phyloP scores from a whole-genome alignment of 345 rosid species.

The Hibiscus mutabilis region DNA sequence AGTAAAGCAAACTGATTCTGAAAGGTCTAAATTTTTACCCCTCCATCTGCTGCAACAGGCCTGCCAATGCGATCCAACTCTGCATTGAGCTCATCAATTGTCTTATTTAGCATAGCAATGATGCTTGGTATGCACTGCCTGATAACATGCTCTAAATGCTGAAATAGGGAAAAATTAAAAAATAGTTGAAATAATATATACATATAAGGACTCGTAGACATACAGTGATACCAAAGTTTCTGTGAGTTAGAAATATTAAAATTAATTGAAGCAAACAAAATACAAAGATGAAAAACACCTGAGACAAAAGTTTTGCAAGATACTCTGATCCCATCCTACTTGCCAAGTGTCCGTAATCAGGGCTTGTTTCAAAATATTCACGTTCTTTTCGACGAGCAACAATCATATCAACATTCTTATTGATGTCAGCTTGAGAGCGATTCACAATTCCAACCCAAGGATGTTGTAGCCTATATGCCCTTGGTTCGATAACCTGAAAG shows the following conservation, averaged over 20 bases:
- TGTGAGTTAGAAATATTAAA: background rate
- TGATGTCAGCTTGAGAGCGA: conserved; percentile 99
- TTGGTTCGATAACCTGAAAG: conserved; percentile 86
- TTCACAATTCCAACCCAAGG: conserved; percentile 99
- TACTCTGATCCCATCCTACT: conserved; percentile 96
- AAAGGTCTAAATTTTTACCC: conserved; percentile 49
- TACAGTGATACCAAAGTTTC: background rate
- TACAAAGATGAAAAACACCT: conserved; percentile 38
- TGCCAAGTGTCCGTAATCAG: conserved; percentile 95
- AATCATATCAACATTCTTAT: conserved; percentile 91
- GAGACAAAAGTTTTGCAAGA: conserved; percentile 86
- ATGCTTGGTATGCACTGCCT: conserved; percentile 97
- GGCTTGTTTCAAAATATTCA: conserved; percentile 96
- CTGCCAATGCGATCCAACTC: conserved; percentile 97
- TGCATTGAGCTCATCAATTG: conserved; percentile 91
- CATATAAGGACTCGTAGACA: background rate
- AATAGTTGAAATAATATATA: background rate
- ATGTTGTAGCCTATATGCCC: conserved; percentile 90
- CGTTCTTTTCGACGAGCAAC: conserved; percentile 85
- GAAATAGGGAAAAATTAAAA: conserved; percentile 5
- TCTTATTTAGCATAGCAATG: conserved; percentile 88
- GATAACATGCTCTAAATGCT: conserved; percentile 92
- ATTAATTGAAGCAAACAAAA: background rate
- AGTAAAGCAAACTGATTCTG: conserved; percentile 4
- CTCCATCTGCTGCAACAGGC: conserved; percentile 92